A percentile compares a stretch with the other conserved stretches of the same genome.
phyloP scores from a whole-genome alignment of 2,329 filamentous ascomycete species.

The Hymenoscyphus occultus region DNA sequence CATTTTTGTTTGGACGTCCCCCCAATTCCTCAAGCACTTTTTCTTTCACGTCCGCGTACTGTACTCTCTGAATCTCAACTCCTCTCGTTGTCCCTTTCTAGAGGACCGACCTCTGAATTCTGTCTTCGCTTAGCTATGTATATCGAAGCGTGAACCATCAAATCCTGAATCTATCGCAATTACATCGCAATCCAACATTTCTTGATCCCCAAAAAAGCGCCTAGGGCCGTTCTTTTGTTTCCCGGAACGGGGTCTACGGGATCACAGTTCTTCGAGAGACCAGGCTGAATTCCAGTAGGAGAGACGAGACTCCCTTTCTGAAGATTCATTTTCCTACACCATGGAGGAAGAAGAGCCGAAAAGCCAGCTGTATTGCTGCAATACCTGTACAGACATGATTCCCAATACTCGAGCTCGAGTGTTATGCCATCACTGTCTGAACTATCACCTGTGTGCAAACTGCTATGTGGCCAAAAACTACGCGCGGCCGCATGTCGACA shows the following conservation, averaged over 20 bases:
- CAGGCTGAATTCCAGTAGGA: background rate
- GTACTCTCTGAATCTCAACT: background rate
- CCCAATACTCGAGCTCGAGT: constrained; percentile 12
- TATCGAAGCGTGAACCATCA: background rate
- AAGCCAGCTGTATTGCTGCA: constrained; percentile 12
- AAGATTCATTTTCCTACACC: background rate
- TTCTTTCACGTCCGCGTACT: background rate
- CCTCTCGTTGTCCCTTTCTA: background rate
- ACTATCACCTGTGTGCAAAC: constrained; percentile 30
- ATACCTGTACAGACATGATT: constrained; percentile 11
- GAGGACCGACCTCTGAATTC: too few relatives aligned
- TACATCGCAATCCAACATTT: background rate
- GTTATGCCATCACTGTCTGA: constrained; percentile 13
- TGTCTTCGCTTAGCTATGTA: background rate
- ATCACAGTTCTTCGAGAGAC: background rate
- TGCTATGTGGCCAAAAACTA: constrained; percentile 28
- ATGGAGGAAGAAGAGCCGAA: constrained; percentile 2
- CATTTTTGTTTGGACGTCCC: constrained; percentile 1
- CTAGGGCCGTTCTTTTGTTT: background rate
- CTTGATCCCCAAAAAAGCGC: background rate
- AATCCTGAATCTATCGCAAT: background rate
- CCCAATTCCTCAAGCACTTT: background rate
- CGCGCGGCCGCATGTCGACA: constrained; percentile 17
- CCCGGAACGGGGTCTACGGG: too few relatives aligned
- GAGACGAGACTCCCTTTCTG: background rate